Percentiles rank a stretch among this genome's conserved stretches.
These are phyloP conservation scores for Papilionanthe hybrid DNA, from an alignment of 116 monocot genomes.

Conservation along the genomic window DNA sequence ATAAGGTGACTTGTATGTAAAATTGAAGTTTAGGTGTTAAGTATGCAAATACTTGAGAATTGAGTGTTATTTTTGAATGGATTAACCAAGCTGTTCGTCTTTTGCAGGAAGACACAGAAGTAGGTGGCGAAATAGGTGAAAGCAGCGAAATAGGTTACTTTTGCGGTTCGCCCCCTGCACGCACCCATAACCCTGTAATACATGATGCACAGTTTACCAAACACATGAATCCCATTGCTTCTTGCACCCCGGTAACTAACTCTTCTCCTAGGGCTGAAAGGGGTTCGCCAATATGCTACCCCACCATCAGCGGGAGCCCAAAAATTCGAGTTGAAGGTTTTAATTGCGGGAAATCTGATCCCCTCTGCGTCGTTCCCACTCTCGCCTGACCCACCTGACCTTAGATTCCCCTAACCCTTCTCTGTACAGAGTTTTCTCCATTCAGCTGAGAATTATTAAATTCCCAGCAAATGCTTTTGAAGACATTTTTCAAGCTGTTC, in stretches of 20 bases:
- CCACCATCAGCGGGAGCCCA: conserved; percentile 24
- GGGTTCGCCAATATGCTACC: conserved; percentile 14
- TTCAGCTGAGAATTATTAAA: not conserved
- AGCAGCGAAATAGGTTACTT: conserved; percentile 35
- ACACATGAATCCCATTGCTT: conserved; percentile 19
- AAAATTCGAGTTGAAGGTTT: conserved; percentile 76
- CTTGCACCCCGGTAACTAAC: conserved; percentile 12
- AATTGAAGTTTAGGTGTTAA: too few species aligned
- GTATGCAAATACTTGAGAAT: too few species aligned
- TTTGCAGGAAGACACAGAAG: conserved; percentile 41
- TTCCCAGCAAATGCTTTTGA: not conserved
- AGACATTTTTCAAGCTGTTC: not conserved
- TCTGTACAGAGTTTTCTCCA: conserved; percentile 1
- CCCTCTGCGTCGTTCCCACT: conserved; percentile 18
- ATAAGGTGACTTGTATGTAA: too few species aligned
- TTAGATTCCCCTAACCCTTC: not conserved
- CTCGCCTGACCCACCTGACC: conserved; percentile 6
- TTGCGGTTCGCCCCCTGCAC: conserved; percentile 68
- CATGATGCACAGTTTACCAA: conserved; percentile 54
- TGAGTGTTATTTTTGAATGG: not conserved
- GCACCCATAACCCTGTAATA: conserved; percentile 62
- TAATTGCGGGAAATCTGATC: conserved; percentile 36
- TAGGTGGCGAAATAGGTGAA: conserved; percentile 24
- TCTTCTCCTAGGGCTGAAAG: conserved; percentile 16
- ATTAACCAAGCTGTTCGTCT: not conserved